Base-by-base conservation (phyloP, 2,329 filamentous ascomycete genomes). In the Paecilomyces sp. region DNA sequence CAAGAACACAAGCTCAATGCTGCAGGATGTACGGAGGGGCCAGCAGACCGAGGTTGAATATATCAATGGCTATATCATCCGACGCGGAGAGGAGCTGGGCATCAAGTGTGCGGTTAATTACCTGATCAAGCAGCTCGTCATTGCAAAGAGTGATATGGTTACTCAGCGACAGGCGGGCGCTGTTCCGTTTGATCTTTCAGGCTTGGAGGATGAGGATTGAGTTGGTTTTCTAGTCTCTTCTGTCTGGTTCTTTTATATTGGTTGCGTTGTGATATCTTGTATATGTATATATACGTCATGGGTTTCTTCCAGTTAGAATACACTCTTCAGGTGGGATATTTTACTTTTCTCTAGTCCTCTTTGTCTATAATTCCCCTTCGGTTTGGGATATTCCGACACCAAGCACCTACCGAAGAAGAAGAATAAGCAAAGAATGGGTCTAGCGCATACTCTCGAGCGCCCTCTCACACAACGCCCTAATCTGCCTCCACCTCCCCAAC, bases 21-120 rank as follows among this genome's bases (percentile, higher is more conserved):
- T 90, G 5, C 81, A 83, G 57, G 85, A 88, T 67, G 78, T 92
- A 12, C 76, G 84, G 11, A 72, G 75, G 1, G 88, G 89, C 1
- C 76, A 77, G 62, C 76, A 80, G 60, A 91, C 90, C 0, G 91
- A 96, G 67, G 84, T 97, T 50, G 85, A 92, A 54, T 96, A 88
- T 68, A 83, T 93, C 65, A 97, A 95, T 71, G 93, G 92, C 0
- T 99, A 93, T 76, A 88, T 99, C 61, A 81, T 95, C 33, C 82
- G 79, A 56, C 83, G 88, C 50, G 94, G 89, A 0, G 82, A 84
- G 66, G 84, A 90, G 70, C 68, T 92, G 61, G 90, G 90, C 1
- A 79, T 96, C n/a, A 79, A 84, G 56, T 87, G 87, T 67, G 84
- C 85, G 11, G 79, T 88, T 62, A 94, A 96, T 70, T 86, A 87